These are phyloP conservation scores for Mycena floridula DNA, from an alignment of 768 basidiomycete genomes.

Conservation along the genomic window DNA sequence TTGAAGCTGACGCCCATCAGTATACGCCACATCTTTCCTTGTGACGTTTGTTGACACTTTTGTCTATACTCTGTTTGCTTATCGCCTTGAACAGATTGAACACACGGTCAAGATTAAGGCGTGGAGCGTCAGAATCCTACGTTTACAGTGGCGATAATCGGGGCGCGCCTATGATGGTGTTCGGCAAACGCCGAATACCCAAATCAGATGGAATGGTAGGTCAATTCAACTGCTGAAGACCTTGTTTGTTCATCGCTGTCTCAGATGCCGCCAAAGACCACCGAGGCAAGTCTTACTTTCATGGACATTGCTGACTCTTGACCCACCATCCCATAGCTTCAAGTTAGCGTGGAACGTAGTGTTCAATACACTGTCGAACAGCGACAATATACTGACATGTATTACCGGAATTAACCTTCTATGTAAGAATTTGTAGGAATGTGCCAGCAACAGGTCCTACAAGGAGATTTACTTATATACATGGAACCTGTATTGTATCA, in stretches of 20 bases:
- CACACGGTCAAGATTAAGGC: background rate
- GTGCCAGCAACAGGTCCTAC: no score
- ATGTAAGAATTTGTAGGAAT: no score
- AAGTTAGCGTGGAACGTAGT: slow-evolving; percentile 5
- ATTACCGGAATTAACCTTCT: background rate
- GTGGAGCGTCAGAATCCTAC: background rate
- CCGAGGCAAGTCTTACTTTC: background rate
- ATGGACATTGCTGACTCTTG: background rate
- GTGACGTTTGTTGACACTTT: slow-evolving; percentile 2
- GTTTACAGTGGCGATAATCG: background rate
- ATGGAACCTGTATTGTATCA: no score
- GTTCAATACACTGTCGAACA: slow-evolving; percentile 3
- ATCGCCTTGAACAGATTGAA: slow-evolving; percentile 1
- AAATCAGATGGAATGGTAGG: background rate
- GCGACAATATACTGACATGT: background rate
- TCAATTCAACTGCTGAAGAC: background rate
- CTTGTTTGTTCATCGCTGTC: background rate
- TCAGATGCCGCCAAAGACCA: background rate
- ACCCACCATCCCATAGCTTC: background rate
- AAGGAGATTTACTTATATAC: no score
- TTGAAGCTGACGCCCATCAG: background rate
- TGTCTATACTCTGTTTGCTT: background rate
- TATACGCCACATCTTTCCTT: slow-evolving; percentile 4
- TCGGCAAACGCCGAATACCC: slow-evolving; percentile 1
- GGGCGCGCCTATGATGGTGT: background rate